Evolutionary conservation across 106 monocot genomes (phyloP), one percentile per base, ranked within the genome.

Genomic region (Amphibolis antarctica): DNA sequence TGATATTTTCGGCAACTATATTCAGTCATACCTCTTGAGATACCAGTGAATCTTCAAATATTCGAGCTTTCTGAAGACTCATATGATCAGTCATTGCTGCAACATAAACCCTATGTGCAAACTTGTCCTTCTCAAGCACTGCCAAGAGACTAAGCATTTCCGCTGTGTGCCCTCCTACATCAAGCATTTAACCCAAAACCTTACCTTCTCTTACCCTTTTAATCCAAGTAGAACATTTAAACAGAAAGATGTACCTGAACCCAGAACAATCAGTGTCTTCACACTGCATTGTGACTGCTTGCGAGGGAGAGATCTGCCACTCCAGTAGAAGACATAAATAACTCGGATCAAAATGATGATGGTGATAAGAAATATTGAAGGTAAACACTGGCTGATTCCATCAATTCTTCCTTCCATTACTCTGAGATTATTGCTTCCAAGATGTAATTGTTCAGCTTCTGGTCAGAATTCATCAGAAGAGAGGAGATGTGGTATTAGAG

Each of bases 81-180:
- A 94, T 86, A 62, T 71, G 76, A 71, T 94, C 89, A n/a, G 93
- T 89, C 12, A 59, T 48, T 24, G 89, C 93, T 0, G 86, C 85
- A 20, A 94, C 71, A 45, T 89, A 94, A 66, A 75, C 77, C 63
- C 93, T 81, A 13, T 81, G 89, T 1, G 52, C 61, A 63, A 79
- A 89, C 56, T 67, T 81, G 25, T 89, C 89, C 70, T 78, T 86
- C 24, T 69, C 75, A 45, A 94, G 85, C 13, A 81, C 69, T 23
- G 72, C 81, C 62, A 86, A 23, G 10, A 94, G 75, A 68, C 81
- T 82, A 25, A 94, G 74, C 89, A 94, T 94, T 71, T 94, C 93
- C 25, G 93, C 93, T 1, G 93, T 94, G 70, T 94, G 93, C 1
- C 89, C 93, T 19, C 93, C 93, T 94, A 54, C 18, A 73, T 14